These are phyloP conservation scores for grape (Vitis vinifera) DNA, from an alignment of 164 flowering plant genomes.

Conservation along the genomic window ASM3070453v1 NC_081822.1:12526501-12527000, in stretches of 20 bases:
- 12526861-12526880: neutral
- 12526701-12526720: constrained; percentile 10
- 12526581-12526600: constrained; percentile 2
- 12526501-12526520: constrained; percentile 18
- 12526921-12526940: no score
- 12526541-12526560: neutral
- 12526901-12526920: no score
- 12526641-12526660: constrained; percentile 7
- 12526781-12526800: neutral
- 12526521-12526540: neutral
- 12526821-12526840: constrained; percentile 14
- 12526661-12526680: constrained; percentile 12
- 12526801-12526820: constrained; percentile 17
- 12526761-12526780: neutral
- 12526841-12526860: constrained; percentile 10
- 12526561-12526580: neutral
- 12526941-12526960: no score
- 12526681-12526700: constrained; percentile 12
- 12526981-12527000: constrained; percentile 13
- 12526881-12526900: constrained; percentile 1
- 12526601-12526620: constrained; percentile 6
- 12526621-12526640: constrained; percentile 17
- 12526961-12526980: no score
- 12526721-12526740: neutral
- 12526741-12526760: neutral